Percentiles rank a stretch among this genome's conserved stretches.
phyloP scores from a whole-genome alignment of 306 rosid genomes.

The Cicer cuneatum region DNA sequence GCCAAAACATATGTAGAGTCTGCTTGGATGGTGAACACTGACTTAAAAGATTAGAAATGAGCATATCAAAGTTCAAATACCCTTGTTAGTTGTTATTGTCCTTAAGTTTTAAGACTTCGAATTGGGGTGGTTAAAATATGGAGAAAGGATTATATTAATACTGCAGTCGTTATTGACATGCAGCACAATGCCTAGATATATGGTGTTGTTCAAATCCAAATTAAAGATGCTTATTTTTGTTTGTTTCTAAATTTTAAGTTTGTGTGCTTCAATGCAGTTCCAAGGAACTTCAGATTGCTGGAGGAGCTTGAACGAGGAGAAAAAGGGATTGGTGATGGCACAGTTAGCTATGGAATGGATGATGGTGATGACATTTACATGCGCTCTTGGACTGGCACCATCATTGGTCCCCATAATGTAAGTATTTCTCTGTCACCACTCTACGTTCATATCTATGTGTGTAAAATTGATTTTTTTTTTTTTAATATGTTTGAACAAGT shows the following conservation, averaged over 20 bases:
- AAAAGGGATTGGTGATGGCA: constrained; percentile 91
- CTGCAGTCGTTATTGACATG: not conserved
- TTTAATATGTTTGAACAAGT: not conserved
- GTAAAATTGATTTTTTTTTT: not conserved
- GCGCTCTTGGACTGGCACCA: constrained; percentile 93
- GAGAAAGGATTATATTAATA: not conserved
- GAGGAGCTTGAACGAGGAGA: constrained; percentile 99
- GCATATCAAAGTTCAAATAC: not conserved
- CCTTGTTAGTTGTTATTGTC: not conserved
- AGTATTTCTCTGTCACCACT: constrained; percentile 18
- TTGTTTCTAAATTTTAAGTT: not conserved
- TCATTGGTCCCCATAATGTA: constrained; percentile 99
- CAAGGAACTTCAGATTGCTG: constrained; percentile 98
- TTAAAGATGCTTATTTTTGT: not conserved
- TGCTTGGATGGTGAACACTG: constrained; percentile 10
- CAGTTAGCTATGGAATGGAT: constrained; percentile 98
- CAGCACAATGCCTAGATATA: not conserved
- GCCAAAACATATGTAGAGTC: not conserved
- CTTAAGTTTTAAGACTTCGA: not conserved
- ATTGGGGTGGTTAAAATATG: not conserved
- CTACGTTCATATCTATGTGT: not conserved
- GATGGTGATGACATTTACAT: constrained; percentile 99
- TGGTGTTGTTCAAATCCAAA: not conserved
- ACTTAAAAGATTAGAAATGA: not conserved
- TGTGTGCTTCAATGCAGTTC: constrained; percentile 66